A percentile compares a stretch with the other conserved stretches of the same genome.
phyloP scores from a whole-genome alignment of 139 green algal genomes.

The Chlorella sp. region DNA sequence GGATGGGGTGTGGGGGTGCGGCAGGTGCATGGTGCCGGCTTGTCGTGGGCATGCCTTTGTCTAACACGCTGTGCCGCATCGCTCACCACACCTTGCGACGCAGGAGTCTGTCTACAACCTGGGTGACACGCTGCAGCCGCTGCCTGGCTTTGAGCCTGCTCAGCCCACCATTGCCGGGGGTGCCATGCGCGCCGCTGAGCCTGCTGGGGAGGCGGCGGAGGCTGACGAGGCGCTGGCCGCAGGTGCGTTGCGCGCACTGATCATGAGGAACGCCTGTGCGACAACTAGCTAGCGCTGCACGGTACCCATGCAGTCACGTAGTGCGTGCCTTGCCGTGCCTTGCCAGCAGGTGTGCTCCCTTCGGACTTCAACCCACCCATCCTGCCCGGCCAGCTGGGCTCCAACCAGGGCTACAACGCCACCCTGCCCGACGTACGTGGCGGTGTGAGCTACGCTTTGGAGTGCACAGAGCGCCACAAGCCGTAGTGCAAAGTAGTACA shows the following conservation, averaged over 20 bases:
- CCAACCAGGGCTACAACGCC: conserved; percentile 6
- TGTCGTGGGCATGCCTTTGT: no score
- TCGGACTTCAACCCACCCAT: no score
- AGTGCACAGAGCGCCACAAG: not conserved
- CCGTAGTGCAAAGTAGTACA: not conserved
- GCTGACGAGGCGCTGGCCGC: not conserved
- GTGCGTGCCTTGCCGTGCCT: no score
- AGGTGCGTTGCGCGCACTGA: not conserved
- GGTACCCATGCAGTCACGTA: no score
- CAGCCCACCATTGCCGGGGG: not conserved
- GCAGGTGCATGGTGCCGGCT: no score
- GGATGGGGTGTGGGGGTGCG: no score
- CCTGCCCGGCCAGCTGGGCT: not conserved
- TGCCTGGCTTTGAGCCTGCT: not conserved
- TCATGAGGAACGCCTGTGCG: not conserved
- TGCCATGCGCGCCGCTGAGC: not conserved
- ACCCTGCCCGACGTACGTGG: conserved; percentile 10
- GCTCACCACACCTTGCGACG: no score
- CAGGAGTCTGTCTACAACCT: conserved; percentile 8
- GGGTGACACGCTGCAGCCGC: conserved; percentile 7
- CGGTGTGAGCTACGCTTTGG: not conserved
- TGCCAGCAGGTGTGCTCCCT: not conserved
- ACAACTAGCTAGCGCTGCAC: no score
- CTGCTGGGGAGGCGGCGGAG: not conserved
- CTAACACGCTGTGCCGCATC: no score